Percentiles rank a stretch among this genome's conserved stretches.
phyloP scores from a whole-genome alignment of 2,329 filamentous ascomycete species.

The Ceratocystis alfenasii region DNA sequence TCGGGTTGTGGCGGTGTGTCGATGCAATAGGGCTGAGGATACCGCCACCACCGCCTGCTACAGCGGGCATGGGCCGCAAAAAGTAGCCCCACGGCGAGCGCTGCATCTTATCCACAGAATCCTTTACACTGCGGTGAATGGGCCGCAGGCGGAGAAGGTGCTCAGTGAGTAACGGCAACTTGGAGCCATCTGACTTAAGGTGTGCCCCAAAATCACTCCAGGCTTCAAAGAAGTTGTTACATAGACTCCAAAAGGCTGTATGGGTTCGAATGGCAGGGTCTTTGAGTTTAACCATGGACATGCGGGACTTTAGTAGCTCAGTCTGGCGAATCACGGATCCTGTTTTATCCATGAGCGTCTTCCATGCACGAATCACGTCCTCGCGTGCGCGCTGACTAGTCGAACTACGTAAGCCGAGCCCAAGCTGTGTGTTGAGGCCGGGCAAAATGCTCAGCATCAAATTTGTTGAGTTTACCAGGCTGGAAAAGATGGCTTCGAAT shows the following conservation, averaged over 20 bases:
- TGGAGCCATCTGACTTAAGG: constrained; percentile 42
- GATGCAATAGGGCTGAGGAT: constrained; percentile 20
- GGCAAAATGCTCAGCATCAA: constrained; percentile 62
- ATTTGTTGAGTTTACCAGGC: constrained; percentile 61
- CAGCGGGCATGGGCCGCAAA: constrained; percentile 26
- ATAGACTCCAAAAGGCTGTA: constrained; percentile 53
- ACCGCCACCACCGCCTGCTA: constrained; percentile 18
- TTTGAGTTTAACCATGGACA: constrained; percentile 72
- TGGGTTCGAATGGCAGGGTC: constrained; percentile 63
- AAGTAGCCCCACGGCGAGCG: constrained; percentile 45
- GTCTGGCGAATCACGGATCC: constrained; percentile 59
- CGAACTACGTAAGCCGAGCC: constrained; percentile 50
- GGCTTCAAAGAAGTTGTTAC: constrained; percentile 59
- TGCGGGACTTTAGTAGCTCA: constrained; percentile 56
- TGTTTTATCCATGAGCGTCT: constrained; percentile 58
- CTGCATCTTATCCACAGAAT: constrained; percentile 61
- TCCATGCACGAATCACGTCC: constrained; percentile 54
- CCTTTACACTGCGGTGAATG: constrained; percentile 71
- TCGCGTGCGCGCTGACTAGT: constrained; percentile 46
- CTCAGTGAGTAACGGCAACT: constrained; percentile 47
- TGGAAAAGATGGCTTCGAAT: constrained; percentile 73
- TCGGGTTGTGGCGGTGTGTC: constrained; percentile 17
- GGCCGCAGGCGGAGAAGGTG: constrained; percentile 64
- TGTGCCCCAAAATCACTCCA: constrained; percentile 55
- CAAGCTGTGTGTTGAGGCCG: constrained; percentile 54